A percentile compares a stretch with the other conserved stretches of the same genome.
Conservation (phyloP, 1,139 yeast genomes). For the Geotrichum histeridarum region DNA sequence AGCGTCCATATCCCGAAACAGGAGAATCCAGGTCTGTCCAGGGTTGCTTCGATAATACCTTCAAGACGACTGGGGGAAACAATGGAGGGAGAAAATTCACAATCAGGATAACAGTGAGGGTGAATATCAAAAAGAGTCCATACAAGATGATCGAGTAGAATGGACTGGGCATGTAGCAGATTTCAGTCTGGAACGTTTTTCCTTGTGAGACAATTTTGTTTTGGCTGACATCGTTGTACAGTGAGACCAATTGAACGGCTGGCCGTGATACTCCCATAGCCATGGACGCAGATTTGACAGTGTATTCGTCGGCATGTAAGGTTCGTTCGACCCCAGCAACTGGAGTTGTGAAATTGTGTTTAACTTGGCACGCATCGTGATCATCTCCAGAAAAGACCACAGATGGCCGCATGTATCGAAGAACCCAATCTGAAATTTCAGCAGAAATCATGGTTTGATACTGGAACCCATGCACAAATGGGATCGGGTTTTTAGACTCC, state of each 20-base stretch:
- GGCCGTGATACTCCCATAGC: slow-evolving; percentile 84
- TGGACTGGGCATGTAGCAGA: slow-evolving; percentile 73
- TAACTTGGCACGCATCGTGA: slow-evolving; percentile 86
- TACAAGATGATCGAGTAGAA: slow-evolving; percentile 43
- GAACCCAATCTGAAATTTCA: slow-evolving; percentile 52
- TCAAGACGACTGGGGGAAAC: slow-evolving; percentile 9
- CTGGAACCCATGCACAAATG: slow-evolving; percentile 62
- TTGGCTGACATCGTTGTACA: slow-evolving; percentile 31
- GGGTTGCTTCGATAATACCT: background rate
- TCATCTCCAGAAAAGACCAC: slow-evolving; percentile 88
- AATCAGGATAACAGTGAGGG: slow-evolving; percentile 21
- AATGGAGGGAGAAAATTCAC: slow-evolving; percentile 24
- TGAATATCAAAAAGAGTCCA: slow-evolving; percentile 26
- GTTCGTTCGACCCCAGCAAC: slow-evolving; percentile 24
- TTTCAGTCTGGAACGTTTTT: slow-evolving; percentile 23
- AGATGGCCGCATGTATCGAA: slow-evolving; percentile 56
- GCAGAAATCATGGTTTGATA: slow-evolving; percentile 70
- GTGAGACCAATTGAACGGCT: slow-evolving; percentile 75
- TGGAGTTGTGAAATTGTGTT: slow-evolving; percentile 45
- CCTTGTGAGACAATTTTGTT: background rate
- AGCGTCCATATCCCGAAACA: background rate
- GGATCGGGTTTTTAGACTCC: slow-evolving; percentile 56
- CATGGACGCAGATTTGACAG: slow-evolving; percentile 88
- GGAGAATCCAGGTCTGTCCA: slow-evolving; percentile 2
- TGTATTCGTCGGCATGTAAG: slow-evolving; percentile 57